Evolutionary conservation across 305 asterid genomes (phyloP).

Genomic region (Plantago coronopus): DNA sequence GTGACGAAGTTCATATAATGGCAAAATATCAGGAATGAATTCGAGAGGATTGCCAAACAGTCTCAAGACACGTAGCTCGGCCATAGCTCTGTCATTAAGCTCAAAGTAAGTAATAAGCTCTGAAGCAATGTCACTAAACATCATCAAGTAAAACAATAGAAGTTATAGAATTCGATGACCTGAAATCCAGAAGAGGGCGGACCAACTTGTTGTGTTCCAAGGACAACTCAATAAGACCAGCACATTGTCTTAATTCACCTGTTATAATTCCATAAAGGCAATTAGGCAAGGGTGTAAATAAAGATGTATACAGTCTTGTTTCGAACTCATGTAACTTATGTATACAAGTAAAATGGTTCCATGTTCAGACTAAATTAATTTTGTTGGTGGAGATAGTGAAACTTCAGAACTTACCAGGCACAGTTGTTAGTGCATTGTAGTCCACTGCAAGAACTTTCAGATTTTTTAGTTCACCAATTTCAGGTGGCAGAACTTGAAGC

Average conservation of each 20-base stretch:
- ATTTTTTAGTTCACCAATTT: constrained; percentile 82
- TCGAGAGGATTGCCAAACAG: constrained; percentile 97
- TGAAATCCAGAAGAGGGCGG: constrained; percentile 98
- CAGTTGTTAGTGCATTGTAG: constrained; percentile 79
- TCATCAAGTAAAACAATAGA: background rate
- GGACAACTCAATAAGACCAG: constrained; percentile 87
- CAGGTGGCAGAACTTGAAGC: constrained; percentile 88
- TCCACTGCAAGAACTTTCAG: constrained; percentile 93
- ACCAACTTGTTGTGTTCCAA: constrained; percentile 99
- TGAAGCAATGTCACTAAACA: constrained; percentile 22
- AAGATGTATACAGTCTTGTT: constrained; percentile 3
- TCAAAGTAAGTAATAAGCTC: constrained; percentile 41
- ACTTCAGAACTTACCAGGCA: constrained; percentile 71
- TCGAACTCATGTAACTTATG: constrained; percentile 16
- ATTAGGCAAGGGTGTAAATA: constrained; percentile 19
- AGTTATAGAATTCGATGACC: constrained; percentile 48
- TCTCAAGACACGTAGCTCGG: constrained; percentile 82
- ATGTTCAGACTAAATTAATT: constrained; percentile 11
- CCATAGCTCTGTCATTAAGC: constrained; percentile 77
- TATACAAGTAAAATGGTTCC: constrained; percentile 8
- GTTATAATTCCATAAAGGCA: constrained; percentile 30
- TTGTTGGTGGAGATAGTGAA: constrained; percentile 8
- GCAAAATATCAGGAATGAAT: constrained; percentile 95
- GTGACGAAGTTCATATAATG: constrained; percentile 83
- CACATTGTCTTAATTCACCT: constrained; percentile 88